Conservation (phyloP, 371 early-diverging fungal species). For the Funneliformis caledonium region DNA sequence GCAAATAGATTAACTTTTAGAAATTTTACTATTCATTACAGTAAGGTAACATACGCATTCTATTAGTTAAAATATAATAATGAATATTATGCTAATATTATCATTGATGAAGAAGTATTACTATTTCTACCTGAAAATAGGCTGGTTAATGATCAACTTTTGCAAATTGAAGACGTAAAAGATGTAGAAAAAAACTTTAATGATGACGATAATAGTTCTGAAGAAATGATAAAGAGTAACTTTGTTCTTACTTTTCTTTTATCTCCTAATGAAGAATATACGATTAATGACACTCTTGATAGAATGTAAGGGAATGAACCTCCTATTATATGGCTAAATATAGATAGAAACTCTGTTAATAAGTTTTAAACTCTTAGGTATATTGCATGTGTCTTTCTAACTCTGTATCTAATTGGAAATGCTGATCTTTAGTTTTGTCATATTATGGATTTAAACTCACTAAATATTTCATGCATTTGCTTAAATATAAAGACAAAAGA, state of each 20-base stretch:
- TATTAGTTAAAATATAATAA: neutral
- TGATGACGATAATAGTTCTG: neutral
- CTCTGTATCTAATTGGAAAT: no score
- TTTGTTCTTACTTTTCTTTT: neutral
- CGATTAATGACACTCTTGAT: neutral
- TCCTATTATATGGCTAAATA: conserved; percentile 9
- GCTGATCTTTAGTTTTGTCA: neutral
- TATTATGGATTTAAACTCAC: neutral
- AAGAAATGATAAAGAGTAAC: neutral
- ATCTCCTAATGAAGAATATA: neutral
- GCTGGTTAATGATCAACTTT: neutral
- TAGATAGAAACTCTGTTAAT: no score
- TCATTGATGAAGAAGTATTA: conserved; percentile 5
- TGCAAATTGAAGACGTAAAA: neutral
- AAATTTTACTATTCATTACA: neutral
- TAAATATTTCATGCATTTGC: conserved; percentile 9
- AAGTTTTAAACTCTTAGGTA: no score
- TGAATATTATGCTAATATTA: no score
- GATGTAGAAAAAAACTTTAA: neutral
- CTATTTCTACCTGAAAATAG: neutral
- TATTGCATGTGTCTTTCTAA: no score
- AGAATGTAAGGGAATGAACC: neutral
- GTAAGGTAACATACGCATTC: neutral
- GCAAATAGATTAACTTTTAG: neutral
- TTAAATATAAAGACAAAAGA: conserved; percentile 6